Evolutionary conservation across 192 early-diverging fungal genomes (phyloP).

Genomic region (Coemansia sp.): DNA sequence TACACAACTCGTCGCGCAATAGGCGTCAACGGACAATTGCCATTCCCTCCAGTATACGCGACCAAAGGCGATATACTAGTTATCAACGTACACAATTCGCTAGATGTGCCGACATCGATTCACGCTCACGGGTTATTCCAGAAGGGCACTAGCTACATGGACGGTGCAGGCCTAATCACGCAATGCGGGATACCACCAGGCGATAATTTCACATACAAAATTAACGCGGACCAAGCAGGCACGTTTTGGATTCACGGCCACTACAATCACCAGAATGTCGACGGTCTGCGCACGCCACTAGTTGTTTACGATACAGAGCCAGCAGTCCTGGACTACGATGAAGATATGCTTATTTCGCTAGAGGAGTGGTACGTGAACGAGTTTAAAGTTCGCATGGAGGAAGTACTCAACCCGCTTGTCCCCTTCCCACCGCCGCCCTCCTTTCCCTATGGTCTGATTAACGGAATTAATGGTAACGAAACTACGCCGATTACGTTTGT

Average conservation of each 20-base stretch:
- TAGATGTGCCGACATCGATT: constrained; percentile 59
- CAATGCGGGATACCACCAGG: constrained; percentile 72
- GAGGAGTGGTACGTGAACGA: constrained; percentile 66
- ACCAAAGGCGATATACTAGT: constrained; percentile 27
- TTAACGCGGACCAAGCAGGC: constrained; percentile 56
- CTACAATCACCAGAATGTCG: constrained; percentile 66
- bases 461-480: constrained; percentile 38
- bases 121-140: constrained; percentile 79
- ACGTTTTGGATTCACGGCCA: constrained; percentile 82
- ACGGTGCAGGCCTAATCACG: constrained; percentile 66
- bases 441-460: constrained; percentile 58
- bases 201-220: constrained; percentile 63
- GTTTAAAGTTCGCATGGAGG: constrained; percentile 28
- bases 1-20: constrained; percentile 59
- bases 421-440: constrained; percentile 61
- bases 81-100: constrained; percentile 41
- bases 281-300: constrained; percentile 70
- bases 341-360: constrained; percentile 57
- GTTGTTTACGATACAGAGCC: constrained; percentile 59
- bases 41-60: constrained; percentile 35
- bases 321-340: constrained; percentile 63
- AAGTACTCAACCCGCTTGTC: constrained; percentile 47
- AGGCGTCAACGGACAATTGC: constrained; percentile 63
- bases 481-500: constrained; percentile 47
- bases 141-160: constrained; percentile 62